Evolutionary conservation across 257 asterid species (phyloP).

Genomic region (Solanum chmielewskii): DNA sequence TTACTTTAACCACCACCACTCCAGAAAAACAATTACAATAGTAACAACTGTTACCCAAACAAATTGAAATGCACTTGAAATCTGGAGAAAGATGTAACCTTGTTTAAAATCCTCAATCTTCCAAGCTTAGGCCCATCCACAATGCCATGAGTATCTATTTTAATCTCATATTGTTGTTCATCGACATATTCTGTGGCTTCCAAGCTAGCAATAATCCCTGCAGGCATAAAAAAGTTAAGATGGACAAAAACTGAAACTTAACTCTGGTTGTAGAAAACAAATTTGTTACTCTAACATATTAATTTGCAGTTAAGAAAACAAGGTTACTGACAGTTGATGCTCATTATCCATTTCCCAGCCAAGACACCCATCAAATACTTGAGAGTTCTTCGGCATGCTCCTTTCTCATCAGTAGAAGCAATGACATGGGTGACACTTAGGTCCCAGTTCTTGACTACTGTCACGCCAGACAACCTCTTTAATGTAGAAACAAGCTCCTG

Average conservation of each 20-base stretch:
- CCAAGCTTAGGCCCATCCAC: constrained; percentile 75
- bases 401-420: constrained; percentile 69
- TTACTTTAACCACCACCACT: background rate
- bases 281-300: background rate
- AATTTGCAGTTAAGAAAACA: background rate
- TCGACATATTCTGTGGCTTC: constrained; percentile 46
- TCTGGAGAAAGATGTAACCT: constrained; percentile 34
- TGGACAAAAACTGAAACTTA: background rate
- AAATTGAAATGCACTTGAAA: background rate
- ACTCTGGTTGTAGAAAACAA: background rate
- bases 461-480: constrained; percentile 36
- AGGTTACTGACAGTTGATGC: constrained; percentile 50
- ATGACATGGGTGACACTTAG: constrained; percentile 69
- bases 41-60: background rate
- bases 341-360: constrained; percentile 91
- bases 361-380: constrained; percentile 83
- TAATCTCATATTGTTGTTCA: constrained; percentile 66
- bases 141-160: constrained; percentile 66
- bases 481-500: constrained; percentile 54
- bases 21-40: background rate
- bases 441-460: constrained; percentile 65
- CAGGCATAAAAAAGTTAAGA: background rate
- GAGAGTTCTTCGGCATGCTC: constrained; percentile 82
- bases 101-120: constrained; percentile 52
- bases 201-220: constrained; percentile 83